These are phyloP conservation scores for Blastobotrys peoriensis DNA, from an alignment of 805 yeast species.

Conservation along the genomic window DNA sequence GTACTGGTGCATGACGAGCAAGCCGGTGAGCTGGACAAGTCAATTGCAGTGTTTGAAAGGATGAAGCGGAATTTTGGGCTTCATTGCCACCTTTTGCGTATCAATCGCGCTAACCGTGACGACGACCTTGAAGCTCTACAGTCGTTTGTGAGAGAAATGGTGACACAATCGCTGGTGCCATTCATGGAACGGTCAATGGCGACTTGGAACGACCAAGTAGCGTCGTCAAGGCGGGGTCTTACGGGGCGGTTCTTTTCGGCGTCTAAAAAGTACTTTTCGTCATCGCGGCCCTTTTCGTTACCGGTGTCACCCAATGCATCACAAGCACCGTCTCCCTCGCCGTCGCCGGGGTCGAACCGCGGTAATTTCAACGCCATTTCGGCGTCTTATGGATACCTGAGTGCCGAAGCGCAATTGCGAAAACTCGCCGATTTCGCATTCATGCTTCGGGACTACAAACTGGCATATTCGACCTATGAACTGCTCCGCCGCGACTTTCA, in stretches of 20 bases:
- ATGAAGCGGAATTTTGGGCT: conserved; percentile 34
- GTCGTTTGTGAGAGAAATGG: conserved; percentile 40
- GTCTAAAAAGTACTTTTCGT: conserved; percentile 43
- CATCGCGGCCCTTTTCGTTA: conserved; percentile 24
- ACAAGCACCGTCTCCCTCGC: conserved; percentile 17
- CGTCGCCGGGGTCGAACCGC: conserved; percentile 10
- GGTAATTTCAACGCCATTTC: conserved; percentile 41
- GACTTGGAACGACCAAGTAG: conserved; percentile 77
- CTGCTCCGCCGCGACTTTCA: conserved; percentile 69
- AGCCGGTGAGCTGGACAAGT: conserved; percentile 39
- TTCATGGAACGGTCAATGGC: conserved; percentile 81
- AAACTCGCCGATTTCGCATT: conserved; percentile 89
- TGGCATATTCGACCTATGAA: conserved; percentile 80
- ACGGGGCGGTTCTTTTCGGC: conserved; percentile 68
- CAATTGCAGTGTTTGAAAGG: conserved; percentile 35
- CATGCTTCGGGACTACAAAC: conserved; percentile 82
- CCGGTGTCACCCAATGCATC: conserved; percentile 13
- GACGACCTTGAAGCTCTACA: conserved; percentile 38
- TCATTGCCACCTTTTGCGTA: conserved; percentile 22
- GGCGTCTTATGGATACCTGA: conserved; percentile 54
- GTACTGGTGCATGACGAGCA: conserved; percentile 46
- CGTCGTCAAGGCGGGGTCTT: conserved; percentile 69
- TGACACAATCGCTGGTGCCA: conserved; percentile 54
- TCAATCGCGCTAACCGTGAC: conserved; percentile 20
- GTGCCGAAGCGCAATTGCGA: conserved; percentile 69